Base-by-base conservation (phyloP, 345 rosid genomes). In the Lumnitzera racemosa region DNA sequence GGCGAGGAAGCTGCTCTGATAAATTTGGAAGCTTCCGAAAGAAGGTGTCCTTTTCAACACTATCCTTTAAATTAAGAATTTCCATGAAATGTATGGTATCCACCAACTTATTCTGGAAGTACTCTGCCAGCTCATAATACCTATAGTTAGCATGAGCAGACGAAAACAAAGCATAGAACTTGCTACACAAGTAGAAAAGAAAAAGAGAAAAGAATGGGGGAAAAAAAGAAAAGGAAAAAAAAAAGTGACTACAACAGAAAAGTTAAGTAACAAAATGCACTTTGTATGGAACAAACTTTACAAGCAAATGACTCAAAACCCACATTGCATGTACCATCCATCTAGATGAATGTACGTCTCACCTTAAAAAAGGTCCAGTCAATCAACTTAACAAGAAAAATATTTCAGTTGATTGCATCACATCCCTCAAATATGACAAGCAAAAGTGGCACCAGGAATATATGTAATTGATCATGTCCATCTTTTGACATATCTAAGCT, bases 11-110 rank as follows among this genome's bases (percentile, higher is more conserved):
- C 79, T 94, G 99, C 76, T 94, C 97, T 49, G 96, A 83, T 72
- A 94, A 71, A 82, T 80, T 94, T 72, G 97, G 96, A 71, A 90
- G 97, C 73, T 94, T 94, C 54, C 95, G 96, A 74, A 94, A 90
- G 82, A 94, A 94, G 55, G 95, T 80, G 69, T 94, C 99, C 74
- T 84, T 94, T 78, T 94, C 97, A 25, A 84, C 80, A 63, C 99
- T 90, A 71, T 94, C 99, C 74, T 94, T 94, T 75, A 94, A 73
- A 65, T 77, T 88, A 49, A 94, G 96, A 72, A 95, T 90, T 71
- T 95, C 97, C 97, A 95, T 90, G 67, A 95, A 95, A 81, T 90
- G 99, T 76, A 95, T 90, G 36, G 99, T 94, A 79, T 90, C 96
- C 78, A 95, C 99, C 90, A 95, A 80, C 80, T 95, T 95, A 75